phyloP scores from a whole-genome alignment of 2,329 filamentous ascomycete genomes.

The Aspergillus quadrilineatus region DNA sequence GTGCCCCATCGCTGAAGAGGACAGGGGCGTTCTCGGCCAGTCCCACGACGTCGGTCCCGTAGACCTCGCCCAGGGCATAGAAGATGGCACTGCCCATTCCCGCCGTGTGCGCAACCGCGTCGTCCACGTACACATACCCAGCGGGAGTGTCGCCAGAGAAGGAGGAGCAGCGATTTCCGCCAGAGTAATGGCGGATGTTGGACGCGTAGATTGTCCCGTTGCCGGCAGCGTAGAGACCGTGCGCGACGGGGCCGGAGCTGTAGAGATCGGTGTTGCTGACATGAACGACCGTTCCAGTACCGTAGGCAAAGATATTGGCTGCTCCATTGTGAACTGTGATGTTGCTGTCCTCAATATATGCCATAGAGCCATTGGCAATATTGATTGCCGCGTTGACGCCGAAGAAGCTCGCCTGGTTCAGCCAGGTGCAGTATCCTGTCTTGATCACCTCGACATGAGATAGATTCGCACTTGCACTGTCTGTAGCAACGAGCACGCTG shows the following conservation, averaged over 20 bases:
- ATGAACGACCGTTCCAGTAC: constrained; percentile 27
- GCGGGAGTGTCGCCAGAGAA: constrained; percentile 34
- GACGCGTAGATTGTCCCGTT: constrained; percentile 29
- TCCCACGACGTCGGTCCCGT: constrained; percentile 28
- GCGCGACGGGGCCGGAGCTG: constrained; percentile 32
- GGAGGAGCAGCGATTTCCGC: constrained; percentile 31
- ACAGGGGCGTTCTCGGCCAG: constrained; percentile 22
- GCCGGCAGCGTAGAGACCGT: constrained; percentile 34
- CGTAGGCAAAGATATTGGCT: constrained; percentile 34
- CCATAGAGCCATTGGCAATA: constrained; percentile 30
- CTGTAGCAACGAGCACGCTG: constrained; percentile 17
- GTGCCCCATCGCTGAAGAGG: constrained; percentile 30
- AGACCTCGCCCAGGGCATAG: constrained; percentile 31
- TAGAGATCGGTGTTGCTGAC: constrained; percentile 31
- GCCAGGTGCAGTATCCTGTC: constrained; percentile 30
- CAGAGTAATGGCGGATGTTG: constrained; percentile 31
- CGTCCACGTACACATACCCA: constrained; percentile 29
- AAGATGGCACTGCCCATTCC: constrained; percentile 35
- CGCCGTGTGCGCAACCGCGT: constrained; percentile 30
- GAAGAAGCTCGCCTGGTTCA: constrained; percentile 31
- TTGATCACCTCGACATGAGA: constrained; percentile 30
- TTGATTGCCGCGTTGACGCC: constrained; percentile 34
- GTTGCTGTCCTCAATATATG: constrained; percentile 28
- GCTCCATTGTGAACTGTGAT: constrained; percentile 37
- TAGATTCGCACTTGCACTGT: constrained; percentile 18